Evolutionary conservation across 192 early-diverging fungal genomes (phyloP).

Genomic region (Coemansia sp.): DNA sequence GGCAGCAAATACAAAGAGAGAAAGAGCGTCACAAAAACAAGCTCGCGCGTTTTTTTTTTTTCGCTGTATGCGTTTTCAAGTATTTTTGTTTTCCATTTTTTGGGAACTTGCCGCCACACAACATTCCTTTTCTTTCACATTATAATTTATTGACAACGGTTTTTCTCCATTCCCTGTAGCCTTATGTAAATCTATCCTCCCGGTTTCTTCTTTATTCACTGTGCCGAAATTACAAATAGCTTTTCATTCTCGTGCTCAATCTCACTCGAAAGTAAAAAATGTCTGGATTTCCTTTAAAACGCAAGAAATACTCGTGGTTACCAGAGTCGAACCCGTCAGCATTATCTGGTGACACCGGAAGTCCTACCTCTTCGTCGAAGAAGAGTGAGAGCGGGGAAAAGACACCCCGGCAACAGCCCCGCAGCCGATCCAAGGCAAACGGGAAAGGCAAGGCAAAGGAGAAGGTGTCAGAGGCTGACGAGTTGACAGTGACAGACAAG

Average conservation of each 20-base stretch:
- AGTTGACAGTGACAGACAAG: neutral
- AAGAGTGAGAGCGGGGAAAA: slow-evolving; percentile 32
- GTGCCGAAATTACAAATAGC: neutral
- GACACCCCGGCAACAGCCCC: neutral
- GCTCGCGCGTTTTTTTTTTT: neutral
- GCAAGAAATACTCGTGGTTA: slow-evolving; percentile 58
- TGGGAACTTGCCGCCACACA: neutral
- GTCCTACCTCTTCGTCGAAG: neutral
- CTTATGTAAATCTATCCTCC: neutral
- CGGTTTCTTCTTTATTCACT: neutral
- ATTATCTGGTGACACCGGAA: slow-evolving; percentile 34
- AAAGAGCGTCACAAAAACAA: neutral
- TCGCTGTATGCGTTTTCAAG: neutral
- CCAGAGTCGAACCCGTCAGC: slow-evolving; percentile 53
- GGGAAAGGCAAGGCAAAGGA: slow-evolving; percentile 18
- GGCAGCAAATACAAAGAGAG: neutral
- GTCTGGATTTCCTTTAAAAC: slow-evolving; percentile 34
- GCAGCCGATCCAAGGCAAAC: slow-evolving; percentile 10
- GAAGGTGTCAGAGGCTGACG: neutral
- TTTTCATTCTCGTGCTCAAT: neutral
- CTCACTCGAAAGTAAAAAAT: slow-evolving; percentile 6
- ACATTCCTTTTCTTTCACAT: neutral
- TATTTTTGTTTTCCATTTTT: neutral
- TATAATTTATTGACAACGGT: neutral
- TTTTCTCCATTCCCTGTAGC: neutral